Evolutionary conservation across 2,329 filamentous ascomycete genomes (phyloP).

Genomic region (Xylaria sp.): DNA sequence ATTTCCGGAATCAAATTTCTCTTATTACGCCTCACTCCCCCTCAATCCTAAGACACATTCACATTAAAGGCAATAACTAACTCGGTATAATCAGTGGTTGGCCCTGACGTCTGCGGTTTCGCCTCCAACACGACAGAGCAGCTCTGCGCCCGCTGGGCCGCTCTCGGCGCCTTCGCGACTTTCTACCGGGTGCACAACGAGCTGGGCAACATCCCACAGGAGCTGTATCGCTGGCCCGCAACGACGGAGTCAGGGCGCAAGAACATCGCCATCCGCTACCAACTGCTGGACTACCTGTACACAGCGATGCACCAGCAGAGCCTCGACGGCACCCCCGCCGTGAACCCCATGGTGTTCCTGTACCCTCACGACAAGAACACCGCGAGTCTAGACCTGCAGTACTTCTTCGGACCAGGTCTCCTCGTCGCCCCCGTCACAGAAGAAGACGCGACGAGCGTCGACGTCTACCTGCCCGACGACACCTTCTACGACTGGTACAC

Average conservation of each 20-base stretch:
- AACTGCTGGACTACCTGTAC: conserved; percentile 79
- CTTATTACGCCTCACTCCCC: neutral
- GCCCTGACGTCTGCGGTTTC: conserved; percentile 83
- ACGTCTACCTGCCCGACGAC: conserved; percentile 60
- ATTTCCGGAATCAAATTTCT: neutral
- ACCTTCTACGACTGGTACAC: conserved; percentile 65
- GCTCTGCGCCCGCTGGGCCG: conserved; percentile 80
- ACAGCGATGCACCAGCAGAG: conserved; percentile 73
- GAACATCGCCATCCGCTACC: conserved; percentile 75
- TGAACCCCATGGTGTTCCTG: conserved; percentile 76
- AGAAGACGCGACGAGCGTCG: conserved; percentile 56
- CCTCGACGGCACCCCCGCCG: conserved; percentile 69
- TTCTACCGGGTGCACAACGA: conserved; percentile 82
- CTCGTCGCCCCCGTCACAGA: conserved; percentile 60
- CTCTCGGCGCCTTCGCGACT: conserved; percentile 76
- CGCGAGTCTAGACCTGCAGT: conserved; percentile 58
- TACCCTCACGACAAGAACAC: conserved; percentile 65
- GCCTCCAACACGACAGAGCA: conserved; percentile 72
- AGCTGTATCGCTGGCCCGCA: conserved; percentile 75
- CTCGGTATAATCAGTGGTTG: conserved; percentile 59
- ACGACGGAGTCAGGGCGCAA: conserved; percentile 71
- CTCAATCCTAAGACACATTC: neutral
- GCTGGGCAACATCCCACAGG: conserved; percentile 65
- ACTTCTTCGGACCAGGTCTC: conserved; percentile 58
- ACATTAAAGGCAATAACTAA: neutral